These are phyloP conservation scores for Candolleomyces eurysporus DNA, from an alignment of 768 basidiomycete species.

Conservation along the genomic window DNA sequence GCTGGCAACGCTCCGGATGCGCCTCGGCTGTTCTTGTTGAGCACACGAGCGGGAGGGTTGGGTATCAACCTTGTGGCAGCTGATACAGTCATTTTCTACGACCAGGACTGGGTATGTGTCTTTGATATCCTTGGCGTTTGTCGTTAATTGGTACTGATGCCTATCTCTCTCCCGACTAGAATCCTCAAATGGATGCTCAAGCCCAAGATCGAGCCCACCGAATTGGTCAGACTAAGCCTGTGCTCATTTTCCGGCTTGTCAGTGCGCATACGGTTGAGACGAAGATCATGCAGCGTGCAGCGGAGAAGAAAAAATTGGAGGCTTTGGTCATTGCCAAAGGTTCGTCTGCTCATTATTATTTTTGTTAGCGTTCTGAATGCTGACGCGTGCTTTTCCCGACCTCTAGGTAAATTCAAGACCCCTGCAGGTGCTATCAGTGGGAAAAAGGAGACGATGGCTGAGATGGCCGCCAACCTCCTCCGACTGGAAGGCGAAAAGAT, in stretches of 20 bases:
- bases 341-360: conserved; percentile 19
- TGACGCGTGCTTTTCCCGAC: not conserved
- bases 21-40: conserved; percentile 75
- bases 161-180: conserved; percentile 44
- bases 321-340: conserved; percentile 94
- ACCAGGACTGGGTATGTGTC: conserved; percentile 75
- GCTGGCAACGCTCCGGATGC: conserved; percentile 60
- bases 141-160: conserved; percentile 17
- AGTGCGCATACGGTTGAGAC: conserved; percentile 89
- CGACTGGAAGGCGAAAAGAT: conserved; percentile 88
- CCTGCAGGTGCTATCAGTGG: conserved; percentile 45
- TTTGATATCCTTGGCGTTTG: too few species aligned
- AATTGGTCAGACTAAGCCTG: conserved; percentile 91
- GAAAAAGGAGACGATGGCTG: conserved; percentile 68
- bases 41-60: conserved; percentile 76
- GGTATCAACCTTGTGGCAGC: conserved; percentile 81
- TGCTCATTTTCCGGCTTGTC: conserved; percentile 85
- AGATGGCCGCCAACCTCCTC: conserved; percentile 77
- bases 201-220: conserved; percentile 95
- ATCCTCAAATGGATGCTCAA: conserved; percentile 95
- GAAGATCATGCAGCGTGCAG: conserved; percentile 85
- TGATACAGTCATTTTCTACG: conserved; percentile 93
- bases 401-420: conserved; percentile 80
- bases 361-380: not conserved
- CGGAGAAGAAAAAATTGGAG: conserved; percentile 87